Evolutionary conservation across 2,329 filamentous ascomycete genomes (phyloP), one percentile per base, ranked within the genome.

Genomic region (Paraconiothyrium sp.): DNA sequence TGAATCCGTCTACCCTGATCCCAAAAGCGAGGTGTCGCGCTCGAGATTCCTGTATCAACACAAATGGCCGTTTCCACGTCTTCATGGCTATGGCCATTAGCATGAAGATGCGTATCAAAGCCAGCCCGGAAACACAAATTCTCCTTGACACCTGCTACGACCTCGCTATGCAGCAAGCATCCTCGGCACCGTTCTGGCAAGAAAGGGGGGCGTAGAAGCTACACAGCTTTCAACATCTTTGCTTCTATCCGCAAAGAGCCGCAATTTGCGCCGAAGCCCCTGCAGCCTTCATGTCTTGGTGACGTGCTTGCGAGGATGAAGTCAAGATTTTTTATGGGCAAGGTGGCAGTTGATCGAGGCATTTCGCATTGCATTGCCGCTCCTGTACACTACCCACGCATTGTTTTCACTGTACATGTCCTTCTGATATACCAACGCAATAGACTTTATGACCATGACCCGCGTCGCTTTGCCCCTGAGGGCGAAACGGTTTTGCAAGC

Each of bases 11-110:
- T 77, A 77, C 51, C 74, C 75, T 1, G 75, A 73, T 39, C 57
- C 70, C 0, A 70, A 72, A 69, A 64, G 16, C 54, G 67, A 1
- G 59, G 66, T 6, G 27, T 57, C 0, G 57, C 67, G 3, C 49
- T 68, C 13, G 63, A 72, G 9, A 55, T 65, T 4, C 63, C 68
- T 3, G 65, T 69, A 2, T 76, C 75, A 0, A 68, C 73, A 32
- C 62, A 67, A 7, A 77, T 78, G 74, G 76, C 74, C 68, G 76
- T 13, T 78, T 77, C 49, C 75, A 76, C 43, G 74, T 78, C 13
- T 78, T 78, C 56, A 66, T 77, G 41, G 72, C 74, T 10, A 77
- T 77, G 76, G 74, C 76, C 0, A 68, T 76, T 27, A 74, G 74
- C 3, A 76, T 77, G 75, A 77, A 77, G 50, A 49, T 76, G 13